These are phyloP conservation scores for Areca catechu DNA, from an alignment of 176 grass and related monocot species.

Conservation along the genomic window DNA sequence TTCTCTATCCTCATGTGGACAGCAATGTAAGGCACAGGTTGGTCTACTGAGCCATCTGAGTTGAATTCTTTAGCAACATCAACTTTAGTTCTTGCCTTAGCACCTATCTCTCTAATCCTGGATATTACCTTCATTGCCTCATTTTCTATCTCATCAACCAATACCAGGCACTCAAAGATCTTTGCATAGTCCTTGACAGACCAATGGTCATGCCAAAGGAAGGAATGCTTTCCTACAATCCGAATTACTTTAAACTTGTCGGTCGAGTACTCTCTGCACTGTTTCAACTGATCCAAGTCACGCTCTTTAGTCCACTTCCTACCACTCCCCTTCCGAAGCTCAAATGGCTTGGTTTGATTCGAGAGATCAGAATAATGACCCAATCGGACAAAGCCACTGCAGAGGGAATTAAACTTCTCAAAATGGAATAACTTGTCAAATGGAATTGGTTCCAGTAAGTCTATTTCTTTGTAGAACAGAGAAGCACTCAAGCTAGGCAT, in stretches of 20 bases:
- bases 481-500: conserved; percentile 97
- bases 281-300: conserved; percentile 75
- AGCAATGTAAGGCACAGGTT: conserved; percentile 55
- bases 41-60: conserved; percentile 8
- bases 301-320: conserved; percentile 88
- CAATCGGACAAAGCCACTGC: conserved; percentile 65
- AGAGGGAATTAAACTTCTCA: conserved; percentile 68
- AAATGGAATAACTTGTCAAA: conserved; percentile 87
- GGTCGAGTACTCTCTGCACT: conserved; percentile 25
- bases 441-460: conserved; percentile 66
- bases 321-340: conserved; percentile 77
- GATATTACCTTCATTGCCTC: conserved; percentile 77
- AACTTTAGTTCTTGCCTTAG: conserved; percentile 40
- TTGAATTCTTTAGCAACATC: conserved; percentile 25
- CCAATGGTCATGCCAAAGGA: conserved; percentile 97
- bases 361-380: conserved; percentile 74
- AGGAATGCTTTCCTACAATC: conserved; percentile 74
- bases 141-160: conserved; percentile 71
- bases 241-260: conserved; percentile 60
- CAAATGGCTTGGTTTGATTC: conserved; percentile 41
- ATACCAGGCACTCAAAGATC: conserved; percentile 77
- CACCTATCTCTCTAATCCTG: conserved; percentile 62
- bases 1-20: conserved; percentile 99
- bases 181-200: conserved; percentile 67
- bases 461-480: conserved; percentile 93